These are phyloP conservation scores for Abrus pulchellus DNA, from an alignment of 306 rosid species.

Conservation along the genomic window DNA sequence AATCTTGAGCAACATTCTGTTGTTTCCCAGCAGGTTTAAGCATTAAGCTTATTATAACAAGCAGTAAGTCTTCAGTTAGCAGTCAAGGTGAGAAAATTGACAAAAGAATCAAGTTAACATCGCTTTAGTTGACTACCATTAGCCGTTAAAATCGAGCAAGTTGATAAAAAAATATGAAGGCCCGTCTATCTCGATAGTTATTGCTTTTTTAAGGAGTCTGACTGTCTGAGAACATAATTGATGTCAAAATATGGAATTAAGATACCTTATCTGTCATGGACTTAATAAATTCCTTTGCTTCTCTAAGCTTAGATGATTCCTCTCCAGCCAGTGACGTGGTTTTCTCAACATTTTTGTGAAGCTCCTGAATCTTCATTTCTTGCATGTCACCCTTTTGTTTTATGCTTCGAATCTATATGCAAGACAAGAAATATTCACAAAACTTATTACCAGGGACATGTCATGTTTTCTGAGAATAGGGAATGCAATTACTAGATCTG, in stretches of 20 bases:
- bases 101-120: slow-evolving; percentile 31
- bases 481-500: slow-evolving; percentile 13
- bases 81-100: slow-evolving; percentile 6
- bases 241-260: slow-evolving; percentile 30
- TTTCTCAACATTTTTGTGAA: slow-evolving; percentile 60
- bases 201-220: background rate
- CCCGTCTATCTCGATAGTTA: background rate
- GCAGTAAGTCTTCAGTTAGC: background rate
- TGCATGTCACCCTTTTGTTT: slow-evolving; percentile 70
- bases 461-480: slow-evolving; percentile 20
- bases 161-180: background rate
- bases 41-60: slow-evolving; percentile 26
- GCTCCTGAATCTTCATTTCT: slow-evolving; percentile 67
- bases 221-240: background rate
- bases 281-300: slow-evolving; percentile 63
- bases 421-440: slow-evolving; percentile 46
- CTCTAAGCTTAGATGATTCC: slow-evolving; percentile 68
- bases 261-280: slow-evolving; percentile 77
- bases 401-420: slow-evolving; percentile 64
- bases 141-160: background rate
- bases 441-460: slow-evolving; percentile 26
- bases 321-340: slow-evolving; percentile 61
- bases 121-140: background rate
- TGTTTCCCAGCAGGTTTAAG: background rate
- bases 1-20: background rate